A percentile compares a stretch with the other conserved stretches of the same genome.
Evolutionary conservation across 352 stramenopile genomes (phyloP).

Genomic region (Phytophthora pistaciae): DNA sequence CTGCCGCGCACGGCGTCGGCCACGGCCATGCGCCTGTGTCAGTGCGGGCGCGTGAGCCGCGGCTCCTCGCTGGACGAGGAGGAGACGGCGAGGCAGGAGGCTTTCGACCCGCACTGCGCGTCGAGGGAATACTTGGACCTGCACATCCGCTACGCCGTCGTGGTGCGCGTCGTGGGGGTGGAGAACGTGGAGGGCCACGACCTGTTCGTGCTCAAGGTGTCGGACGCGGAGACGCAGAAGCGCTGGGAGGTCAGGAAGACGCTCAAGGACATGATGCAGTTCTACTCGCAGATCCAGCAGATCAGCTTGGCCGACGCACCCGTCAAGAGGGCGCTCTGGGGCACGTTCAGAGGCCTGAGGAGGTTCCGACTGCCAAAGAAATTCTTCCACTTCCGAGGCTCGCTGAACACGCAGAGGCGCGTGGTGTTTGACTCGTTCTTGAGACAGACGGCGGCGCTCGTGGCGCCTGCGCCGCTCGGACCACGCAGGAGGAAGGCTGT

Average conservation of each 20-base stretch:
- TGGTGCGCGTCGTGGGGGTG: constrained; percentile 55
- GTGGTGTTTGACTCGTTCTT: constrained; percentile 80
- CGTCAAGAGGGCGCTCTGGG: constrained; percentile 63
- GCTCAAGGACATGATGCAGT: constrained; percentile 66
- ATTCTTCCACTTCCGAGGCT: constrained; percentile 60
- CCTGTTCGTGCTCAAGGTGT: constrained; percentile 58
- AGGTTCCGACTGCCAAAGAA: constrained; percentile 65
- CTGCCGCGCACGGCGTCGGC: constrained; percentile 32
- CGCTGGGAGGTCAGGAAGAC: constrained; percentile 68
- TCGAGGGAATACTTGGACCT: constrained; percentile 59
- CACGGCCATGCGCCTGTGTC: constrained; percentile 27
- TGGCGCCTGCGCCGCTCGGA: constrained; percentile 62
- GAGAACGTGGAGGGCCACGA: constrained; percentile 43
- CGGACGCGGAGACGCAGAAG: constrained; percentile 64
- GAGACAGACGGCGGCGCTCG: constrained; percentile 65
- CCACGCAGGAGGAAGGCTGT: constrained; percentile 61
- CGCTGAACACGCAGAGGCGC: constrained; percentile 61
- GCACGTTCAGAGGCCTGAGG: constrained; percentile 56
- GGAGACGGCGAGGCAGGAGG: constrained; percentile 2
- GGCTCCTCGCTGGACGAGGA: constrained; percentile 22
- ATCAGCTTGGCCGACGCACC: constrained; percentile 61
- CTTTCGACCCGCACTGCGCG: constrained; percentile 39
- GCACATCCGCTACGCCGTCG: constrained; percentile 52
- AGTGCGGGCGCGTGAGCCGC: constrained; percentile 27
- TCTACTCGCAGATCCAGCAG: constrained; percentile 68